Percentiles rank a stretch among this genome's conserved stretches.
These are phyloP conservation scores for Trematosphaeria pertusa DNA, from an alignment of 2,329 filamentous ascomycete species.

Conservation along the genomic window DNA sequence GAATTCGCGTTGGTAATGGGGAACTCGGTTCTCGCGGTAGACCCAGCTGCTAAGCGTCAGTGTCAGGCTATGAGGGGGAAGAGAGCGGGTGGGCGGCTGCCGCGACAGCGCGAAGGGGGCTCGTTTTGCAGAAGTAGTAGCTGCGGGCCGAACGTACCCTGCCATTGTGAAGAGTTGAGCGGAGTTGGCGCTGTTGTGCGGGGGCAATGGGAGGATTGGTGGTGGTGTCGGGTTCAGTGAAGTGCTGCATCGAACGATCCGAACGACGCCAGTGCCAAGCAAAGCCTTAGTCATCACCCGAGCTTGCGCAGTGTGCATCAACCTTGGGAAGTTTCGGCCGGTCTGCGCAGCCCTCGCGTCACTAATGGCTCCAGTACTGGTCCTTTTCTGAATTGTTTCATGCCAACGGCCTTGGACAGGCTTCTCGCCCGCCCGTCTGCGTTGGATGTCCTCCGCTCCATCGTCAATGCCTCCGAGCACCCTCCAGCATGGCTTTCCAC, in stretches of 20 bases:
- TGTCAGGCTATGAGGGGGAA: conserved; percentile 23
- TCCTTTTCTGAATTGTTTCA: conserved; percentile 36
- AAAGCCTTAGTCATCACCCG: conserved; percentile 18
- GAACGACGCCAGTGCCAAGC: conserved; percentile 8
- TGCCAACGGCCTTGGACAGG: conserved; percentile 54
- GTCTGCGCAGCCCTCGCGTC: conserved; percentile 6
- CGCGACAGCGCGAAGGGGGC: conserved; percentile 18
- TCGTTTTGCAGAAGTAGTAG: conserved; percentile 6
- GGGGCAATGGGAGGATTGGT: conserved; percentile 43
- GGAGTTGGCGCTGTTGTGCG: conserved; percentile 31
- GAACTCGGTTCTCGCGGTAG: conserved; percentile 79
- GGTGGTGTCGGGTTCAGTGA: conserved; percentile 32
- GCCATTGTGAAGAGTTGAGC: conserved; percentile 51
- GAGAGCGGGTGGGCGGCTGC: conserved; percentile 15
- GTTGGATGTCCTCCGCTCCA: conserved; percentile 46
- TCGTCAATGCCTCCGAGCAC: conserved; percentile 35
- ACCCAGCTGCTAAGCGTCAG: conserved; percentile 52
- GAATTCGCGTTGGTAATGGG: conserved; percentile 76
- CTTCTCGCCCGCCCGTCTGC: conserved; percentile 55
- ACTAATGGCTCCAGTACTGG: conserved; percentile 27
- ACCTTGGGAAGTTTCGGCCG: conserved; percentile 1
- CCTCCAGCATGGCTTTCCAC: conserved; percentile 24
- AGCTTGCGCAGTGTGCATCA: conserved; percentile 1
- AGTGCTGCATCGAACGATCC: conserved; percentile 39
- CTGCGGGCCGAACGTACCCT: conserved; percentile 46